phyloP scores from a whole-genome alignment of 306 rosid species.

The Abrus pulchellus region DNA sequence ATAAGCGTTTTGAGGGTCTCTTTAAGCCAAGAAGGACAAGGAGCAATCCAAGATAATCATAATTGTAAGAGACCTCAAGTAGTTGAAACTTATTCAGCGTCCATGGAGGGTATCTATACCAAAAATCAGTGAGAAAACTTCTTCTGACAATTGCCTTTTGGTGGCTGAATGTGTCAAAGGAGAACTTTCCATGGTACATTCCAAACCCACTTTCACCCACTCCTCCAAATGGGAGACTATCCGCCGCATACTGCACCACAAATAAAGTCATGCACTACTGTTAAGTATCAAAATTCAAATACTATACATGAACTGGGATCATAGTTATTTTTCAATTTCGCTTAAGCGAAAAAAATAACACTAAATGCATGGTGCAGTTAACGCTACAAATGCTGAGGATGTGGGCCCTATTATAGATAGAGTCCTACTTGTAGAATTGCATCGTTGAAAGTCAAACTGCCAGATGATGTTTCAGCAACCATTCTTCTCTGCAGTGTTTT shows the following conservation, averaged over 20 bases:
- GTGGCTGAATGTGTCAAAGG: conserved; percentile 85
- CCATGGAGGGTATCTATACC: conserved; percentile 92
- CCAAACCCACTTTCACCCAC: conserved; percentile 88
- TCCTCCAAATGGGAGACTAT: conserved; percentile 83
- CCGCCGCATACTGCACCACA: conserved; percentile 74
- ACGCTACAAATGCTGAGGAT: too few species aligned
- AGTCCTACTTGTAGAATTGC: conserved; percentile 66
- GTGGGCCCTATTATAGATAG: not conserved
- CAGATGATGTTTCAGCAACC: conserved; percentile 81
- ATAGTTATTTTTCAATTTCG: too few species aligned
- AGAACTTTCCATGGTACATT: conserved; percentile 82
- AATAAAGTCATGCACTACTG: not conserved
- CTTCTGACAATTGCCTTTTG: conserved; percentile 64
- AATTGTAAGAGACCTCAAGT: conserved; percentile 59
- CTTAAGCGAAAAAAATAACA: not conserved
- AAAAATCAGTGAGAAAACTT: conserved; percentile 71
- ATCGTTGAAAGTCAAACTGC: conserved; percentile 73
- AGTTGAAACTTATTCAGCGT: conserved; percentile 66
- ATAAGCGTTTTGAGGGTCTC: conserved; percentile 43
- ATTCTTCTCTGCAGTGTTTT: conserved; percentile 63
- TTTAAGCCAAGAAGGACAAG: conserved; percentile 67
- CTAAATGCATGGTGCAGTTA: not conserved
- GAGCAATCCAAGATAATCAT: conserved; percentile 64
- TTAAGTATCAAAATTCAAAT: not conserved
- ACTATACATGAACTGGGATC: too few species aligned